Percentiles rank a stretch among this genome's conserved stretches.
phyloP scores from a whole-genome alignment of 2,329 filamentous ascomycete genomes.

The Colletotrichum cereale region DNA sequence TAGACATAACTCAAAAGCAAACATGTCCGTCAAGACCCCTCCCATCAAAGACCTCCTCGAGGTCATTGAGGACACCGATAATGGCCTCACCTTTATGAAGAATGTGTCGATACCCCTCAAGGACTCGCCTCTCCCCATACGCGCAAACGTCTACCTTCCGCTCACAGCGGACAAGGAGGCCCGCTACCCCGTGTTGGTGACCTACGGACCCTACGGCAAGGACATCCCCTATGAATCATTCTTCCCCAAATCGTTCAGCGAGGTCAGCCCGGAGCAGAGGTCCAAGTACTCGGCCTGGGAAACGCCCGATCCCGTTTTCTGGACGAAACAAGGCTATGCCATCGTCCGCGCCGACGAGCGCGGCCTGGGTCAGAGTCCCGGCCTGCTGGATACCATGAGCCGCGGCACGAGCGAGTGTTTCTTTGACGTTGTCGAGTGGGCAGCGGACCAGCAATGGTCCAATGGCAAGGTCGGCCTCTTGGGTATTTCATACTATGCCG shows the following conservation, averaged over 20 bases:
- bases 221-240: constrained; percentile 74
- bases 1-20: not conserved
- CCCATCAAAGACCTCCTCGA: constrained; percentile 36
- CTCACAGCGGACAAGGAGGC: constrained; percentile 41
- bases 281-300: constrained; percentile 70
- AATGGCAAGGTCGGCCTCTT: constrained; percentile 62
- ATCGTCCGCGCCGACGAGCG: constrained; percentile 66
- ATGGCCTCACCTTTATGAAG: constrained; percentile 51
- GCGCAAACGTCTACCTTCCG: constrained; percentile 55
- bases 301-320: constrained; percentile 68
- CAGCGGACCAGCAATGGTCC: constrained; percentile 60
- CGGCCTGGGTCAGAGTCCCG: constrained; percentile 61
- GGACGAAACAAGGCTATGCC: constrained; percentile 67
- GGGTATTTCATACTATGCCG: constrained; percentile 62
- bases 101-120: constrained; percentile 52
- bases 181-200: constrained; percentile 71
- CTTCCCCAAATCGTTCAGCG: constrained; percentile 54
- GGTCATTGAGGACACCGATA: constrained; percentile 28
- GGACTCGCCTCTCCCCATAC: constrained; percentile 47
- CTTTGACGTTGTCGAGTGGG: constrained; percentile 64
- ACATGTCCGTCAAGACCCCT: constrained; percentile 34
- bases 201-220: constrained; percentile 81
- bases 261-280: constrained; percentile 66
- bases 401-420: constrained; percentile 61
- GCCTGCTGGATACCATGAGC: constrained; percentile 63